A percentile compares a stretch with the other conserved stretches of the same genome.
These are phyloP conservation scores for Macrophomina phaseolina DNA, from an alignment of 2,329 filamentous ascomycete genomes.

Conservation along the genomic window DNA sequence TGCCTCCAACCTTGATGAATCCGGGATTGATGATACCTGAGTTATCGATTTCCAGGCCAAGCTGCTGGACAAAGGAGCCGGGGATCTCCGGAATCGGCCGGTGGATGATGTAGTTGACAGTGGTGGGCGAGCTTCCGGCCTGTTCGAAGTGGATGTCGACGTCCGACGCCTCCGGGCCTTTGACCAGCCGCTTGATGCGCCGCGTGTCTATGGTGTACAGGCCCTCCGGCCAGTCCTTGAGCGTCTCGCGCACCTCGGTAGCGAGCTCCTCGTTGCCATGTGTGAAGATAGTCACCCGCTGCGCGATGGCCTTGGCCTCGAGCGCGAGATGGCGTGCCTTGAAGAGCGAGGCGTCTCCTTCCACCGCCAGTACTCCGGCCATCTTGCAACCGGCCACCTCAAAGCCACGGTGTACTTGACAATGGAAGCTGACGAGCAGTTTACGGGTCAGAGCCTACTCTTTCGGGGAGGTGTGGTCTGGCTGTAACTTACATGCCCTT, in stretches of 20 bases:
- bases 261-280: slow-evolving; percentile 5
- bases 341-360: not conserved
- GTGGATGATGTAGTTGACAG: not conserved
- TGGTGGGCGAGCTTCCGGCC: not conserved
- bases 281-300: not conserved
- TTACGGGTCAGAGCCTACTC: slow-evolving; percentile 34
- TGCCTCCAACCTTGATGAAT: not conserved
- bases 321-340: not conserved
- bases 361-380: slow-evolving; percentile 53
- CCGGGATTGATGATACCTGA: slow-evolving; percentile 3
- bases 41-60: slow-evolving; percentile 17
- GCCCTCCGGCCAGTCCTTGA: not conserved
- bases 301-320: not conserved
- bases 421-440: slow-evolving; percentile 53
- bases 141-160: not conserved
- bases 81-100: not conserved
- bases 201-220: not conserved
- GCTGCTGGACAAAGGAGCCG: slow-evolving; percentile 27
- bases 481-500: slow-evolving; percentile 50
- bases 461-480: slow-evolving; percentile 1
- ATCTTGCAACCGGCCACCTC: slow-evolving; percentile 59
- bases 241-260: not conserved
- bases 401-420: slow-evolving; percentile 65
- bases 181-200: not conserved
- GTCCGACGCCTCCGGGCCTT: not conserved